These are phyloP conservation scores for Globisporangium camurandrum DNA, from an alignment of 352 stramenopile species.

Conservation along the genomic window DNA sequence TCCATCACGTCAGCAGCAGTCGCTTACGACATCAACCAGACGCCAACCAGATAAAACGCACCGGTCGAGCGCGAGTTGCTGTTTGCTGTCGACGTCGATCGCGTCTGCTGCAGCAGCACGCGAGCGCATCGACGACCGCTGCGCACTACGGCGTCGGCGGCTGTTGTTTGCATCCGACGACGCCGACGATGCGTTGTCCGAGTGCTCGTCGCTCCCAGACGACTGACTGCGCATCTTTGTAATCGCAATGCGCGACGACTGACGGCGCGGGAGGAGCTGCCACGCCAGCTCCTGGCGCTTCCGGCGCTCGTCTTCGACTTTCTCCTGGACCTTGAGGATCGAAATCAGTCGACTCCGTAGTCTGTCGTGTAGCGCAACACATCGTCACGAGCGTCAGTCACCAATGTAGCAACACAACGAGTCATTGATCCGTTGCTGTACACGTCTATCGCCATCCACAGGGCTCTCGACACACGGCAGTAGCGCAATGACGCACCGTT, in stretches of 20 bases:
- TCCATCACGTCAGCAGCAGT: neutral
- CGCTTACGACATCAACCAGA: neutral
- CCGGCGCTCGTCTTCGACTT: constrained; percentile 43
- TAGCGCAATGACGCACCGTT: constrained; percentile 22
- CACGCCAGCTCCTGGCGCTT: constrained; percentile 69
- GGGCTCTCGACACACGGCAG: too few relatives aligned
- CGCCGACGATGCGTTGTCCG: constrained; percentile 23
- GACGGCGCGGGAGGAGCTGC: constrained; percentile 70
- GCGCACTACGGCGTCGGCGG: neutral
- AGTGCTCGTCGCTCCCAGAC: constrained; percentile 27
- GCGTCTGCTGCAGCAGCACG: constrained; percentile 4
- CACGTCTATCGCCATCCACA: neutral
- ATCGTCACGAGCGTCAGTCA: too few relatives aligned
- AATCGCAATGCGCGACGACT: constrained; percentile 81
- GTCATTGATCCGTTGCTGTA: too few relatives aligned
- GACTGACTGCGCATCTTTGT: constrained; percentile 67
- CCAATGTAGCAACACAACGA: neutral
- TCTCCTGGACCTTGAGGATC: constrained; percentile 76
- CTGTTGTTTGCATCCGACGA: constrained; percentile 20
- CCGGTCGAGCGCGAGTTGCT: constrained; percentile 47
- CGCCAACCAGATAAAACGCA: constrained; percentile 12
- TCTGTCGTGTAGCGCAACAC: too few relatives aligned
- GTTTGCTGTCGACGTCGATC: constrained; percentile 12
- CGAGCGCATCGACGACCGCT: constrained; percentile 5
- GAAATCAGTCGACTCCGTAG: constrained; percentile 64